These are phyloP conservation scores for Dianthus caryophyllus DNA, from an alignment of 148 eudicot species.

Conservation along the genomic window DNA sequence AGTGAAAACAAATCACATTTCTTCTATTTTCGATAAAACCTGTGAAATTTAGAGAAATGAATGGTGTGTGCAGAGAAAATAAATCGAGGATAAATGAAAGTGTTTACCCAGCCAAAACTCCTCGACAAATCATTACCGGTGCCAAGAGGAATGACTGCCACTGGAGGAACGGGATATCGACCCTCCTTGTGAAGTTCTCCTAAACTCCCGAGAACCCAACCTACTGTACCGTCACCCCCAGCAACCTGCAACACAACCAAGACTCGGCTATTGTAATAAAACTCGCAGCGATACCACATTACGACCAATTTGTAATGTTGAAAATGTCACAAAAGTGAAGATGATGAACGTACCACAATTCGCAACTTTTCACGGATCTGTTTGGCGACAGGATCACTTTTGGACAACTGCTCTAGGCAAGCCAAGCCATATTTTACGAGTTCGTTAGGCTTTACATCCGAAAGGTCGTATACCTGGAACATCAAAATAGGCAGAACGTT, in stretches of 20 bases:
- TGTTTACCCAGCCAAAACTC: conserved; percentile 91
- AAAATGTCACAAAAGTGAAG: neutral
- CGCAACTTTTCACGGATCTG: conserved; percentile 71
- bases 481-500: conserved; percentile 5
- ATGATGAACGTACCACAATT: conserved; percentile 64
- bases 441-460: conserved; percentile 69
- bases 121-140: conserved; percentile 97
- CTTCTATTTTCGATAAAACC: neutral
- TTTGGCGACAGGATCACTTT: conserved; percentile 72
- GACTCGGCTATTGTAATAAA: neutral
- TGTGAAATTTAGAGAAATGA: conserved; percentile 4
- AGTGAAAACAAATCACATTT: conserved; percentile 1
- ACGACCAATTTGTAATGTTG: no score
- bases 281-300: no score
- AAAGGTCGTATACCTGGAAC: conserved; percentile 76
- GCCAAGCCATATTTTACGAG: conserved; percentile 75
- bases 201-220: conserved; percentile 94
- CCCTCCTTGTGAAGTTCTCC: conserved; percentile 79
- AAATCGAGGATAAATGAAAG: conserved; percentile 13
- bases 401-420: conserved; percentile 85
- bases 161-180: conserved; percentile 78
- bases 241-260: conserved; percentile 59
- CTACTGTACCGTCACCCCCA: conserved; percentile 98
- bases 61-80: neutral
- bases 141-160: conserved; percentile 91